Conservation (phyloP, 805 yeast genomes). For the Scheffersomyces stipitis region DNA sequence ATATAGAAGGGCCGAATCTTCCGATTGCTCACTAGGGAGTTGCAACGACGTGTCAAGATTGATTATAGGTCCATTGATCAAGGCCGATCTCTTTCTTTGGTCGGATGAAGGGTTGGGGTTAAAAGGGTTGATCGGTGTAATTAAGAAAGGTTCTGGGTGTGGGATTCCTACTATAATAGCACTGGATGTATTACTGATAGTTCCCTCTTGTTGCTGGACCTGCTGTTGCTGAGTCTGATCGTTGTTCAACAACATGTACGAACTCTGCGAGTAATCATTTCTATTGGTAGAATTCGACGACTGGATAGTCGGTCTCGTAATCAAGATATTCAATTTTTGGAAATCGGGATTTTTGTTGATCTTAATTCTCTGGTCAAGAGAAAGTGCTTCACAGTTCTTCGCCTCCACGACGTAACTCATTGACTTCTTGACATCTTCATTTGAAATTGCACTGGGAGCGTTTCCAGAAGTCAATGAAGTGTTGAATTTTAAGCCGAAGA, state of each 20-base stretch:
- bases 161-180: conserved; percentile 43
- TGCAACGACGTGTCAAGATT: conserved; percentile 72
- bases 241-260: conserved; percentile 30
- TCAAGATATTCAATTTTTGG: conserved; percentile 30
- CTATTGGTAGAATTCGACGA: conserved; percentile 11
- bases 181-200: conserved; percentile 27
- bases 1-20: conserved; percentile 40
- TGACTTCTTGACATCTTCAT: conserved; percentile 5
- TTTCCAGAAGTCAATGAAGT: conserved; percentile 2
- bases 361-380: conserved; percentile 33
- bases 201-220: conserved; percentile 15
- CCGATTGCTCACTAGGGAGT: conserved; percentile 32
- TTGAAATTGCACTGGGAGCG: neutral
- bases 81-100: conserved; percentile 73
- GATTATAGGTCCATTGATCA: conserved; percentile 77
- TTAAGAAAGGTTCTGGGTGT: conserved; percentile 34
- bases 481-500: conserved; percentile 41
- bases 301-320: conserved; percentile 34
- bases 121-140: conserved; percentile 38
- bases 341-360: conserved; percentile 29
- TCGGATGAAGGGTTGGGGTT: conserved; percentile 54
- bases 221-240: conserved; percentile 16
- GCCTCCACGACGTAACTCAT: conserved; percentile 24
- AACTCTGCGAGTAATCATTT: conserved; percentile 32
- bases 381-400: conserved; percentile 29